Percentiles rank a stretch among this genome's conserved stretches.
phyloP scores from a whole-genome alignment of 176 grass and related monocot species.

The Panicum miliaceum region DNA sequence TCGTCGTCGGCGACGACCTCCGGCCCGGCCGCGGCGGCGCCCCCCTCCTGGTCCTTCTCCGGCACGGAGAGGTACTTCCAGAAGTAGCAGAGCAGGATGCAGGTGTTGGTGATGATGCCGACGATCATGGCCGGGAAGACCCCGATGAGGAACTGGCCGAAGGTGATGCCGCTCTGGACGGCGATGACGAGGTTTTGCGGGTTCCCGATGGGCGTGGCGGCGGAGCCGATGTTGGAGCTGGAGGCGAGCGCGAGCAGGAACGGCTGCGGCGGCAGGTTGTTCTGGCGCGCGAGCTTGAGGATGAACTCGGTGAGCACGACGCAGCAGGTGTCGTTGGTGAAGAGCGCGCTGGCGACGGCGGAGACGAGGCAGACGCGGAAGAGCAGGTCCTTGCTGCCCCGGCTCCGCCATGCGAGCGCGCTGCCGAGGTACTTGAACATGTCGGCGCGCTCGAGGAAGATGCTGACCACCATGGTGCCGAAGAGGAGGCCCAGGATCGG shows the following conservation, averaged over 20 bases:
- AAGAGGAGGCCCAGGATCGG: constrained; percentile 96
- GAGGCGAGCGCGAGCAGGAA: constrained; percentile 90
- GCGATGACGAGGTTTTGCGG: constrained; percentile 98
- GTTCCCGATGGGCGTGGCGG: constrained; percentile 91
- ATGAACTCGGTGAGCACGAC: constrained; percentile 99
- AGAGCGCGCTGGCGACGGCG: constrained; percentile 83
- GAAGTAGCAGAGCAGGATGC: constrained; percentile 73
- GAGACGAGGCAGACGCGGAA: constrained; percentile 89
- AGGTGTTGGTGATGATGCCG: constrained; percentile 65
- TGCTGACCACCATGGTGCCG: constrained; percentile 91
- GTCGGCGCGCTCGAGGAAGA: constrained; percentile 94
- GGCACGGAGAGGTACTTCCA: constrained; percentile 70
- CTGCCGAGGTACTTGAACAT: constrained; percentile 90
- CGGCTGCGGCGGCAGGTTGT: constrained; percentile 90
- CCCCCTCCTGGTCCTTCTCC: constrained; percentile 47
- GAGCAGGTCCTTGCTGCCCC: constrained; percentile 85
- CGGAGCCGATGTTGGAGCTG: constrained; percentile 90
- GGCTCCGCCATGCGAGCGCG: constrained; percentile 83
- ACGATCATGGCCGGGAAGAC: constrained; percentile 86
- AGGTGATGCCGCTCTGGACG: constrained; percentile 76
- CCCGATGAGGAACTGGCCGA: constrained; percentile 71
- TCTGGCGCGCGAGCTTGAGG: constrained; percentile 90
- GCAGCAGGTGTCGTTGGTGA: constrained; percentile 98
- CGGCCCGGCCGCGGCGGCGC: neutral
- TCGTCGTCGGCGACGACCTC: constrained; percentile 72